phyloP scores from a whole-genome alignment of 768 basidiomycete genomes.

The Dictyophora rubrovolvata region DNA sequence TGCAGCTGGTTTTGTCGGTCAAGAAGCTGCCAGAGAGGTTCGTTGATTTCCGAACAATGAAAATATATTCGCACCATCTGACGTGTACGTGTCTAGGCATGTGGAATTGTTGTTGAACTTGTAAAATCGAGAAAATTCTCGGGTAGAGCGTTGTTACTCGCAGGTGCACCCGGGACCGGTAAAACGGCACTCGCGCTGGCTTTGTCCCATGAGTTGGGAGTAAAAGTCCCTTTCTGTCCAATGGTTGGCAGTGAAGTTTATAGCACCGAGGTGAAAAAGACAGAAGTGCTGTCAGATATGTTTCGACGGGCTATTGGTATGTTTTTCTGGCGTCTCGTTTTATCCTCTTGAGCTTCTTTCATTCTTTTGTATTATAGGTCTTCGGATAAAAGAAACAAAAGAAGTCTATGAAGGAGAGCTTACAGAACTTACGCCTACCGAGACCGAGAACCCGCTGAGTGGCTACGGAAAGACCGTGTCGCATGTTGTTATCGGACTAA shows the following conservation, averaged over 20 bases:
- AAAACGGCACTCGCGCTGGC: slow-evolving; percentile 98
- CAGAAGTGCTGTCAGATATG: slow-evolving; percentile 90
- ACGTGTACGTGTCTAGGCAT: slow-evolving; percentile 45
- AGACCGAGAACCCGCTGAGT: slow-evolving; percentile 93
- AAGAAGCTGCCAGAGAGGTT: slow-evolving; percentile 85
- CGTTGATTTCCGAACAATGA: slow-evolving; percentile 10
- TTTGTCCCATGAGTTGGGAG: slow-evolving; percentile 86
- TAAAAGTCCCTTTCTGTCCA: slow-evolving; percentile 94
- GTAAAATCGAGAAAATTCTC: slow-evolving; percentile 89
- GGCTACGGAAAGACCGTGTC: slow-evolving; percentile 98
- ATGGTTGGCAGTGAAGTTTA: slow-evolving; percentile 99
- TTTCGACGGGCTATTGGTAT: slow-evolving; percentile 93
- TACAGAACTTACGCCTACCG: slow-evolving; percentile 91
- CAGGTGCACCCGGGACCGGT: slow-evolving; percentile 94
- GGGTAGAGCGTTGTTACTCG: slow-evolving; percentile 83
- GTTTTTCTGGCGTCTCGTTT: slow-evolving; percentile 23
- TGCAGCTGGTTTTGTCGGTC: slow-evolving; percentile 83
- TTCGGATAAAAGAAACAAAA: slow-evolving; percentile 98
- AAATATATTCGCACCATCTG: not conserved
- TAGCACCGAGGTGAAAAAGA: slow-evolving; percentile 96
- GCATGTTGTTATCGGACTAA: slow-evolving; percentile 94
- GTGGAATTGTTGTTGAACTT: slow-evolving; percentile 82
- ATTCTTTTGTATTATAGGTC: slow-evolving; percentile 37
- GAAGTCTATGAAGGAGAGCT: slow-evolving; percentile 99
- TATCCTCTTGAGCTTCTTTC: slow-evolving; percentile 2